Evolutionary conservation across 140 eudicot species (phyloP).

Genomic region (Erigeron philadelphicus): DNA sequence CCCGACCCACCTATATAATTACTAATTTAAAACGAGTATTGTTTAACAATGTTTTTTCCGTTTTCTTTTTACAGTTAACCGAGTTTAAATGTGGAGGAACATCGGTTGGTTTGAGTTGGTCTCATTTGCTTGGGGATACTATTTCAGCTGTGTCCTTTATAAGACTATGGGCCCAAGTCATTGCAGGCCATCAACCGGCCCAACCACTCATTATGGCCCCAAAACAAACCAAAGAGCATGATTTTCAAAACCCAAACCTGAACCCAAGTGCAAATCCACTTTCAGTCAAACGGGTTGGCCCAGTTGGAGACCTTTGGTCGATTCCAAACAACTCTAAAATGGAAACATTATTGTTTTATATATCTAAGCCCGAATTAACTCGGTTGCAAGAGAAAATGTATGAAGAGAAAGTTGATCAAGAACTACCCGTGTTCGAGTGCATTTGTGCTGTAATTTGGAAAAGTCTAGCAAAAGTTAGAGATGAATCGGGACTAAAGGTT

Average conservation of each 20-base stretch:
- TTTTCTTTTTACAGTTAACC: constrained; percentile 41
- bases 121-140: constrained; percentile 75
- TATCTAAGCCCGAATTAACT: constrained; percentile 36
- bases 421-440: constrained; percentile 44
- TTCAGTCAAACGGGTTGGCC: constrained; percentile 56
- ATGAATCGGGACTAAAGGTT: constrained; percentile 24
- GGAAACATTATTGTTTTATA: constrained; percentile 43
- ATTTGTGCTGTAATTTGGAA: constrained; percentile 56
- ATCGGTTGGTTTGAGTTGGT: constrained; percentile 67
- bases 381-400: constrained; percentile 39
- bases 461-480: constrained; percentile 34
- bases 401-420: background rate
- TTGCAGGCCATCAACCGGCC: constrained; percentile 29
- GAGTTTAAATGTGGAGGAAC: constrained; percentile 66
- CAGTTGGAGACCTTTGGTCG: constrained; percentile 69
- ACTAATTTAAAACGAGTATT: background rate
- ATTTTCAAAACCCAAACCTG: background rate
- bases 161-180: constrained; percentile 36
- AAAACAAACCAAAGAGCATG: background rate
- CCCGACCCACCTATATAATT: too few species aligned
- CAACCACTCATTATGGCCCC: constrained; percentile 40
- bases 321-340: constrained; percentile 23
- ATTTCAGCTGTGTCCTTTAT: constrained; percentile 47
- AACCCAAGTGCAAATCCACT: constrained; percentile 28
- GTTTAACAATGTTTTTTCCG: background rate